These are phyloP conservation scores for Aspergillus hortae DNA, from an alignment of 2,329 filamentous ascomycete genomes.

Conservation along the genomic window DNA sequence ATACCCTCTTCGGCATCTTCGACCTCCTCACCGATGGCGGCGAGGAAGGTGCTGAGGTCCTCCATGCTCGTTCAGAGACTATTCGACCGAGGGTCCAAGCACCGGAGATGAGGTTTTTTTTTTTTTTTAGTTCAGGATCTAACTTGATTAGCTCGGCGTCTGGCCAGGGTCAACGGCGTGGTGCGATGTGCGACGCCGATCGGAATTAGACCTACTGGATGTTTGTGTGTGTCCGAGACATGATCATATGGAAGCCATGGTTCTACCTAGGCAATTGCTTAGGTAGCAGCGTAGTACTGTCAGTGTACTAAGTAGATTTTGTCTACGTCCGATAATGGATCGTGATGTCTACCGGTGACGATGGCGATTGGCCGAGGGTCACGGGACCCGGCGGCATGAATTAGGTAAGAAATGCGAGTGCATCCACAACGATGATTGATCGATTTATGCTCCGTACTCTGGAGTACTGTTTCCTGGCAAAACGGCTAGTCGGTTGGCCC, in stretches of 20 bases:
- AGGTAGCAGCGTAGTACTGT: not conserved
- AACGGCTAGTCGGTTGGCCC: not conserved
- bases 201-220: not conserved
- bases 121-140: not conserved
- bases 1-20: conserved; percentile 60
- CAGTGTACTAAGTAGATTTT: not conserved
- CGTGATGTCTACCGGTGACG: too few species aligned
- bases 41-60: conserved; percentile 33
- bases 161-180: not conserved
- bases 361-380: not conserved
- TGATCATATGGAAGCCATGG: not conserved
- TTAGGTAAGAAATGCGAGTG: not conserved
- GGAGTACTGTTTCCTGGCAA: not conserved
- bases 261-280: not conserved
- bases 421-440: too few species aligned
- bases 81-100: not conserved
- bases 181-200: conserved; percentile 2
- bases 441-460: too few species aligned
- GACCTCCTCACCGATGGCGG: conserved; percentile 49
- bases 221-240: not conserved
- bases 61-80: conserved; percentile 5
- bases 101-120: not conserved
- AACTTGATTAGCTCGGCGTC: not conserved
- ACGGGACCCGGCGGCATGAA: not conserved
- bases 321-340: too few species aligned